These are phyloP conservation scores for Cutaneotrichosporon cyanovorans DNA, from an alignment of 1,284 basidiomycete species.

Conservation along the genomic window DNA sequence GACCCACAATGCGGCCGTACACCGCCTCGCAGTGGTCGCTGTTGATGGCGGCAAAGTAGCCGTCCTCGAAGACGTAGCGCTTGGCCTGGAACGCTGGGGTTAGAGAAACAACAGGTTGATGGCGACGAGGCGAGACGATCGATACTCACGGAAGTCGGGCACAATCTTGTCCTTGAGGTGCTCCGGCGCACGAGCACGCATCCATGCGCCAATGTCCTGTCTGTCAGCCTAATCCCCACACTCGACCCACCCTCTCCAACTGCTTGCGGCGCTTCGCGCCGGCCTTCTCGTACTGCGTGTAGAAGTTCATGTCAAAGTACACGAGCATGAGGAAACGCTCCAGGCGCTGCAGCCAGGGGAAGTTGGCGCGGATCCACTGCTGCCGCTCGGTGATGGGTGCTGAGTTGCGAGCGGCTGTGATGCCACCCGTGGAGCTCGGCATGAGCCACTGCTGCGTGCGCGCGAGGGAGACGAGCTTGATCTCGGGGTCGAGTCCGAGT, in stretches of 20 bases:
- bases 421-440: conserved; percentile 5
- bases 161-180: conserved; percentile 17
- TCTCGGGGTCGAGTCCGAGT: conserved; percentile 15
- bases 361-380: conserved; percentile 4
- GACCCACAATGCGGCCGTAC: conserved; percentile 12
- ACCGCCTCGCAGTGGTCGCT: conserved; percentile 9
- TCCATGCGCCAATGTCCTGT: conserved; percentile 10
- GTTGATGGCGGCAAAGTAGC: conserved; percentile 18
- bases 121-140: too few species aligned
- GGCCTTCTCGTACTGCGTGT: conserved; percentile 12
- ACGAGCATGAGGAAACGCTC: conserved; percentile 10
- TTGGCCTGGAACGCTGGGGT: conserved; percentile 10
- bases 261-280: conserved; percentile 9
- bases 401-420: conserved; percentile 8
- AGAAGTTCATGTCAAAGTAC: conserved; percentile 8
- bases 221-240: too few species aligned
- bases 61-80: conserved; percentile 18
- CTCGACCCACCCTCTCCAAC: conserved; percentile 1
- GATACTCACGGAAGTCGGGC: conserved; percentile 6
- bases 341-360: conserved; percentile 10
- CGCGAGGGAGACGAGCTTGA: conserved; percentile 16
- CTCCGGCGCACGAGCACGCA: conserved; percentile 6
- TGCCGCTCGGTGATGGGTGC: conserved; percentile 8
- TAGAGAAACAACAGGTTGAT: not conserved
- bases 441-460: conserved; percentile 17